Percentiles rank a stretch among this genome's conserved stretches.
These are phyloP conservation scores for Cryphonectria japonica DNA, from an alignment of 2,329 filamentous ascomycete genomes.

Conservation along the genomic window DNA sequence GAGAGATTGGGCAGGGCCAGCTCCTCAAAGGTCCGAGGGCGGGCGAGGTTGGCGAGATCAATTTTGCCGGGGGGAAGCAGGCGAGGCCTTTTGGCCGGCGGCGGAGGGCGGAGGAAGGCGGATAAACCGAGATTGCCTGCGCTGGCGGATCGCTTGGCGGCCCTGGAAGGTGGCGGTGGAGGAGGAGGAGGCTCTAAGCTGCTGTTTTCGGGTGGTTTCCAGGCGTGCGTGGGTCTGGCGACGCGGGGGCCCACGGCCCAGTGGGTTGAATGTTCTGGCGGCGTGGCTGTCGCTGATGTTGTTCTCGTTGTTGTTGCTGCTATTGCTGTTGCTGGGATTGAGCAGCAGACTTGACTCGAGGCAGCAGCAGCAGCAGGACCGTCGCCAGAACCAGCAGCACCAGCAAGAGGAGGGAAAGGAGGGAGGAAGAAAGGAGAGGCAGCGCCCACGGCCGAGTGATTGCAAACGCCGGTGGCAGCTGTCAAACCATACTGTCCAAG, in stretches of 20 bases:
- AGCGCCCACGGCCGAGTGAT: slow-evolving; percentile 29
- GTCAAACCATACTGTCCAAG: slow-evolving; percentile 39
- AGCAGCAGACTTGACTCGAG: slow-evolving; percentile 1
- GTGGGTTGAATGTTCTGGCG: background rate
- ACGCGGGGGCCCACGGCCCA: slow-evolving; percentile 34
- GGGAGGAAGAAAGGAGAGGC: slow-evolving; percentile 20
- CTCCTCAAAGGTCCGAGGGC: slow-evolving; percentile 32
- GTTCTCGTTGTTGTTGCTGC: background rate
- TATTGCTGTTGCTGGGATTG: slow-evolving; percentile 7
- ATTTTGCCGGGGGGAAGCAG: slow-evolving; percentile 50
- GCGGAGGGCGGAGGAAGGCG: slow-evolving; percentile 24
- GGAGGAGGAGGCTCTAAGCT: slow-evolving; percentile 21
- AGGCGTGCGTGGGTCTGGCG: slow-evolving; percentile 34
- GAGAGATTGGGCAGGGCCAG: slow-evolving; percentile 39
- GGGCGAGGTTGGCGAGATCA: slow-evolving; percentile 42
- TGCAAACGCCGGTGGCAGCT: slow-evolving; percentile 32
- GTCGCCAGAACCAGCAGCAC: background rate
- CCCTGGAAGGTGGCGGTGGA: slow-evolving; percentile 1
- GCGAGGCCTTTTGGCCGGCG: slow-evolving; percentile 51
- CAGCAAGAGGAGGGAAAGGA: background rate
- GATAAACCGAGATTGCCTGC: slow-evolving; percentile 28
- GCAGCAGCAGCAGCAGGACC: too few relatives aligned
- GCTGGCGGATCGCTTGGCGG: slow-evolving; percentile 38
- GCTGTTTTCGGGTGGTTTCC: slow-evolving; percentile 22
- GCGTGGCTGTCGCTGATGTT: background rate